Evolutionary conservation across 352 stramenopile species (phyloP).

Genomic region (Pythium graminicola): DNA sequence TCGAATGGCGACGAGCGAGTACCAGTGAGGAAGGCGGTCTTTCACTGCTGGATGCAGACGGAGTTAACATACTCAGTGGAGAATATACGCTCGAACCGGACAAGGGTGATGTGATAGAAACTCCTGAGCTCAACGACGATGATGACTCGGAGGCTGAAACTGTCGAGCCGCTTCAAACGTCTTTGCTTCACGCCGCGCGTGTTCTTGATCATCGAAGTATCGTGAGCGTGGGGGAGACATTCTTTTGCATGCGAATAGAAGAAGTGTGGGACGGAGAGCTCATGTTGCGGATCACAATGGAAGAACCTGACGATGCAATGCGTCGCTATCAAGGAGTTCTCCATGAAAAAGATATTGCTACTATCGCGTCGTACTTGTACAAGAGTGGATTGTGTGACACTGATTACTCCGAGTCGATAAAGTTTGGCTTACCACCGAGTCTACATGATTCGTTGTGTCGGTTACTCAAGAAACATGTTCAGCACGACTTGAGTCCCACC

Average conservation of each 20-base stretch:
- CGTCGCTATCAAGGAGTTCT: constrained; percentile 29
- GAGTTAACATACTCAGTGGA: not conserved
- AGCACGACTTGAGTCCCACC: not conserved
- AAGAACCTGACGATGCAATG: constrained; percentile 39
- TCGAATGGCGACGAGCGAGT: constrained; percentile 11
- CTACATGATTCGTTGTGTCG: constrained; percentile 25
- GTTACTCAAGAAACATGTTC: constrained; percentile 25
- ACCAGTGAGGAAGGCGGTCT: not conserved
- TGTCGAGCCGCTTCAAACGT: not conserved
- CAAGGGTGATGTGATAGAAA: not conserved
- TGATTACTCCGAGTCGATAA: constrained; percentile 17
- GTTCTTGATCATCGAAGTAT: constrained; percentile 51
- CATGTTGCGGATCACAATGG: constrained; percentile 46
- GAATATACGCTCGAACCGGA: not conserved
- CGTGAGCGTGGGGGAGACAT: constrained; percentile 35
- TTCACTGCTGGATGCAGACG: constrained; percentile 6
- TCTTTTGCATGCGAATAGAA: constrained; percentile 54
- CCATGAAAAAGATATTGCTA: constrained; percentile 28
- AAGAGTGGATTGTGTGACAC: constrained; percentile 12
- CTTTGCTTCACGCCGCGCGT: not conserved
- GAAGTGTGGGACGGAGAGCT: constrained; percentile 64
- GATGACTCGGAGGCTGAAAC: not conserved
- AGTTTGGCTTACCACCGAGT: constrained; percentile 24
- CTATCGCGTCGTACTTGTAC: constrained; percentile 31
- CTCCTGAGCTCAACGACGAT: not conserved